These are phyloP conservation scores for Candida khao-thaluensis DNA, from an alignment of 805 yeast species.

Conservation along the genomic window DNA sequence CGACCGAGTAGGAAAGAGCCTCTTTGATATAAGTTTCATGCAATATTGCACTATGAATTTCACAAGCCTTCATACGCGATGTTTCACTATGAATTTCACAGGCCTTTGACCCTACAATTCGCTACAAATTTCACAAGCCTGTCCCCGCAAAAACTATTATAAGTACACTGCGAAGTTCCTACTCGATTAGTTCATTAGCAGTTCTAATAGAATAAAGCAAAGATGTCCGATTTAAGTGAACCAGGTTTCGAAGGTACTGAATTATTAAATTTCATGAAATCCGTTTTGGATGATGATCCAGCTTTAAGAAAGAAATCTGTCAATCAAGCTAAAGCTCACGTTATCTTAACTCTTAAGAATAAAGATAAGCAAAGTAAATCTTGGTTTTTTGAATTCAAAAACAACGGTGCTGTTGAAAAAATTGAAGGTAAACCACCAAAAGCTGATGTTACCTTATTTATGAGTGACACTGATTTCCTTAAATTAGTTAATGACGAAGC, in stretches of 20 bases:
- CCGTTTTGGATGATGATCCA: slow-evolving; percentile 23
- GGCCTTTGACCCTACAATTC: too few relatives aligned
- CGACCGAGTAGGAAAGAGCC: too few relatives aligned
- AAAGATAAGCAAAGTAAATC: slow-evolving; percentile 50
- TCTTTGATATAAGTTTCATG: too few relatives aligned
- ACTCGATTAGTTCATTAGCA: too few relatives aligned
- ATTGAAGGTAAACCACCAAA: slow-evolving; percentile 45
- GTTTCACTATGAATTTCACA: too few relatives aligned
- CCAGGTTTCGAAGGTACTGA: slow-evolving; percentile 26
- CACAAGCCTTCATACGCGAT: too few relatives aligned
- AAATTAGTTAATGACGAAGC: slow-evolving; percentile 69
- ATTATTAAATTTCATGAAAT: slow-evolving; percentile 23
- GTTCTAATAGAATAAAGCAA: background rate
- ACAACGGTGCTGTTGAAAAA: slow-evolving; percentile 43
- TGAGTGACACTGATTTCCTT: slow-evolving; percentile 61
- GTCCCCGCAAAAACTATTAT: too few relatives aligned
- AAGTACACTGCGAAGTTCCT: too few relatives aligned
- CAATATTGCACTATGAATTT: too few relatives aligned
- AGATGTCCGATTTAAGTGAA: slow-evolving; percentile 20
- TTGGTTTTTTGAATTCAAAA: slow-evolving; percentile 65
- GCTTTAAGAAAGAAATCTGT: slow-evolving; percentile 20
- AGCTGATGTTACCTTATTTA: slow-evolving; percentile 55
- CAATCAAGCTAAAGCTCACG: slow-evolving; percentile 20
- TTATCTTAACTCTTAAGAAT: slow-evolving; percentile 52
- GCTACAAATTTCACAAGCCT: too few relatives aligned